Evolutionary conservation across 768 basidiomycete species (phyloP), one percentile per base, ranked within the genome.

Genomic region (Tulasnella sp.): DNA sequence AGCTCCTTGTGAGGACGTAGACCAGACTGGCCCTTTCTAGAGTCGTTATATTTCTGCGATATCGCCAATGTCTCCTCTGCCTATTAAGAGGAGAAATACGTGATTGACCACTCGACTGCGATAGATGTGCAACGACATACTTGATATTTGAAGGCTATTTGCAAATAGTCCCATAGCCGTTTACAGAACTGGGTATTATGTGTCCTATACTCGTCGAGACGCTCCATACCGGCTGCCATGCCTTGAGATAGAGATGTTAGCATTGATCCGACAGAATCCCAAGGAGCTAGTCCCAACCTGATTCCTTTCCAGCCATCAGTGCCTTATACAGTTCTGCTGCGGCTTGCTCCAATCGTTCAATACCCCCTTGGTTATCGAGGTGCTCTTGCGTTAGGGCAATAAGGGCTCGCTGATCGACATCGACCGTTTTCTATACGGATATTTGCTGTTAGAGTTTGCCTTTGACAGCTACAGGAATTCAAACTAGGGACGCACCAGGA

Each of bases 201-300:
- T 1, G 87, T 91, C 61, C 81, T 79, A 68, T 98, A 98, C 70
- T 97, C 95, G 63, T 85, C 82, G 62, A 96, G 74, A 26, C 93
- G 77, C 71, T 93, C 93, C 80, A 94, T 94, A 0, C 92, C 93
- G 5, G 93, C 93, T n/a, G 93, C 91, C 84, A 97, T 95, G 67
- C 95, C 95, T 84, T 65, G 27, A 34, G 17, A 23, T 15, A 51
- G 4, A 24, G 19, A 58, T 9, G 10, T 17, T 43, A 19, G 47
- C 45, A 52, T 30, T 30, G 26, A 61, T 48, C 21, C 7, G n/a
- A 27, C 15, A 29, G 1, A 7, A 8, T 17, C 45, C 1, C 8
- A 5, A 32, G n/a, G 17, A 48, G 26, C 24, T 50, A 51, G 8
- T 45, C 44, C 73, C 52, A 62, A 90, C 92, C 91, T 65, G 86